A percentile compares a stretch with the other conserved stretches of the same genome.
These are phyloP conservation scores for Epichloe sylvatica DNA, from an alignment of 2,329 filamentous ascomycete species.

Conservation along the genomic window DNA sequence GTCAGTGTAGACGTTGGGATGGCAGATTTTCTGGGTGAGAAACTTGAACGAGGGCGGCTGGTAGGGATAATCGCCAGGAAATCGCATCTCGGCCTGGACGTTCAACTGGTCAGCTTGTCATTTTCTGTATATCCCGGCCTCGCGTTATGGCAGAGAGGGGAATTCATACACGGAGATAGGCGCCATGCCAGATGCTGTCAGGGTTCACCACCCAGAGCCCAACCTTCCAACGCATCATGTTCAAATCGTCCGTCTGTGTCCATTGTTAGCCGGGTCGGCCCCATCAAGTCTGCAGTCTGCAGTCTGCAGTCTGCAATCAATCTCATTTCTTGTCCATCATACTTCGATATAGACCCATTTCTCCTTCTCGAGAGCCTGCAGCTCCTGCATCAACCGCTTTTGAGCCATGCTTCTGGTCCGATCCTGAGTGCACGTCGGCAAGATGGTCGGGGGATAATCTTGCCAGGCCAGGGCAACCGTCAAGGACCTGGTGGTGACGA, in stretches of 20 bases:
- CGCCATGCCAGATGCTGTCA: slow-evolving; percentile 82
- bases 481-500: background rate
- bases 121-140: background rate
- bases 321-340: slow-evolving; percentile 15
- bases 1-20: slow-evolving; percentile 88
- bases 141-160: slow-evolving; percentile 3
- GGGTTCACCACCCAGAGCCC: slow-evolving; percentile 87
- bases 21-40: slow-evolving; percentile 56
- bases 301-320: background rate
- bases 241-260: slow-evolving; percentile 56
- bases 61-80: slow-evolving; percentile 81
- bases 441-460: background rate
- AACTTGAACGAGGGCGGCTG: slow-evolving; percentile 83
- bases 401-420: slow-evolving; percentile 30
- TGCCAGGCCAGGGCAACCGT: background rate
- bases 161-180: slow-evolving; percentile 58
- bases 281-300: background rate
- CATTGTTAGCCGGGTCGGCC: background rate
- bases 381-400: slow-evolving; percentile 79
- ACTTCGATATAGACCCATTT: slow-evolving; percentile 89
- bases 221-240: slow-evolving; percentile 76
- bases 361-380: slow-evolving; percentile 69
- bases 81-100: slow-evolving; percentile 65
- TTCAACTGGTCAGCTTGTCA: background rate
- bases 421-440: background rate